These are phyloP conservation scores for Neonectria faginata DNA, from an alignment of 2,329 filamentous ascomycete species.

Conservation along the genomic window DNA sequence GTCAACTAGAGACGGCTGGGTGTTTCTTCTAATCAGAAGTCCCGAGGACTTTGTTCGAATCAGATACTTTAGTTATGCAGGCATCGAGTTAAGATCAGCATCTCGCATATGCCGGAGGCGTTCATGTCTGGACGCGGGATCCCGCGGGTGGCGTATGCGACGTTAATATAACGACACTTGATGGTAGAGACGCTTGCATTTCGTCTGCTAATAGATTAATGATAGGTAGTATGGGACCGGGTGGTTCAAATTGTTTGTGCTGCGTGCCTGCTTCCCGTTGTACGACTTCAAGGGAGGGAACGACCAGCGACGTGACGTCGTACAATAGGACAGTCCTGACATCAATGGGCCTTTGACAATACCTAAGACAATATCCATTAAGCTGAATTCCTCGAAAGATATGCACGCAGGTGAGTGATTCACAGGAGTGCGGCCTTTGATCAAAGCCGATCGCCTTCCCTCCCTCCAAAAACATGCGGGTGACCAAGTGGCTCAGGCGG, in stretches of 20 bases:
- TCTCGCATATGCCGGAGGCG: slow-evolving; percentile 9
- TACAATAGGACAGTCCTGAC: background rate
- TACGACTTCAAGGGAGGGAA: background rate
- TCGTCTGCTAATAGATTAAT: background rate
- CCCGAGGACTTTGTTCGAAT: background rate
- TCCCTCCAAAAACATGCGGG: background rate
- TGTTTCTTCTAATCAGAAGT: background rate
- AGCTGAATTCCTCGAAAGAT: background rate
- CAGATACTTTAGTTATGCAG: slow-evolving; percentile 13
- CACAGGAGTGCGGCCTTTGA: background rate
- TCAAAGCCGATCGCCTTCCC: background rate
- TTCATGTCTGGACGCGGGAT: background rate
- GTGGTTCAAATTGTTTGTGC: background rate
- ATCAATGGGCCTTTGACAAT: background rate
- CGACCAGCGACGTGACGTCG: background rate
- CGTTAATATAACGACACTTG: background rate
- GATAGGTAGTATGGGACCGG: background rate
- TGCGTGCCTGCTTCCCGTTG: slow-evolving; percentile 2
- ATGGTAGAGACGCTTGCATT: background rate
- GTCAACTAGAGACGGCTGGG: slow-evolving; percentile 7
- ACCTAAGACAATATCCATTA: background rate
- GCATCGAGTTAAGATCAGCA: slow-evolving; percentile 18
- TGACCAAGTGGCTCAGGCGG: slow-evolving; percentile 2
- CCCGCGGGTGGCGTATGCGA: slow-evolving; percentile 1
- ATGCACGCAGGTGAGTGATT: background rate